These are phyloP conservation scores for Purpureocillium takamizusanense DNA, from an alignment of 2,329 filamentous ascomycete genomes.

Conservation along the genomic window DNA sequence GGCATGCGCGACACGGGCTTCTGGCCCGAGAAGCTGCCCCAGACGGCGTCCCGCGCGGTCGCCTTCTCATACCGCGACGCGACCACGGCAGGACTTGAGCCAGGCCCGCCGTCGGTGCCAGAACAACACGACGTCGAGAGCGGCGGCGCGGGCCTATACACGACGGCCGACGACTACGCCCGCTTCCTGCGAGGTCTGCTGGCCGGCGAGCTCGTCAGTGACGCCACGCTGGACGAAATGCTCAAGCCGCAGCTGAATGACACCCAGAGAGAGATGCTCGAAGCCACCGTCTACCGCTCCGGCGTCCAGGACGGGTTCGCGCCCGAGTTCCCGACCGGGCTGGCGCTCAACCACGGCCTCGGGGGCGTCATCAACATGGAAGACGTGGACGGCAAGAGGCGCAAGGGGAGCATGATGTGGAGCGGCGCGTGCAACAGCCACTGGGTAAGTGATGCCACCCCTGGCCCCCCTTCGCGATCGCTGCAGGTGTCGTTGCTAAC, in stretches of 20 bases:
- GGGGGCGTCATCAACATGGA: constrained; percentile 29
- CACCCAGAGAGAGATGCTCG: constrained; percentile 11
- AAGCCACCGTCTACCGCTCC: constrained; percentile 10
- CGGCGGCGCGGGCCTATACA: constrained; percentile 34
- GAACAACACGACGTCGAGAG: constrained; percentile 25
- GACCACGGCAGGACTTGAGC: constrained; percentile 8
- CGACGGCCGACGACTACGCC: constrained; percentile 30
- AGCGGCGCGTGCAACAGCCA: constrained; percentile 30
- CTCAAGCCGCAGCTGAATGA: constrained; percentile 30
- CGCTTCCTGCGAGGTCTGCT: constrained; percentile 24
- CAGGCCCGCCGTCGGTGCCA: constrained; percentile 11
- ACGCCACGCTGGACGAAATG: constrained; percentile 22
- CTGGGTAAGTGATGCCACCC: constrained; percentile 36
- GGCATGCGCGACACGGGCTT: constrained; percentile 27
- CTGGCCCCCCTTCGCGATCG: no score
- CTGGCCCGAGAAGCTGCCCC: constrained; percentile 19
- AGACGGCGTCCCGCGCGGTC: constrained; percentile 13
- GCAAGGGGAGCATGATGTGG: constrained; percentile 34
- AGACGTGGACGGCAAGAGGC: constrained; percentile 28
- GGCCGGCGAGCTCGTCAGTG: constrained; percentile 17
- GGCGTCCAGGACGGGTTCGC: constrained; percentile 16
- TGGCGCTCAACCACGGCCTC: constrained; percentile 26
- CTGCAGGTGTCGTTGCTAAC: background rate
- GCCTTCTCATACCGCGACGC: constrained; percentile 12
- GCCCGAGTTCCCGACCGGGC: constrained; percentile 25